A percentile compares a stretch with the other conserved stretches of the same genome.
These are phyloP conservation scores for Ustulina deusta DNA, from an alignment of 2,329 filamentous ascomycete genomes.

Conservation along the genomic window DNA sequence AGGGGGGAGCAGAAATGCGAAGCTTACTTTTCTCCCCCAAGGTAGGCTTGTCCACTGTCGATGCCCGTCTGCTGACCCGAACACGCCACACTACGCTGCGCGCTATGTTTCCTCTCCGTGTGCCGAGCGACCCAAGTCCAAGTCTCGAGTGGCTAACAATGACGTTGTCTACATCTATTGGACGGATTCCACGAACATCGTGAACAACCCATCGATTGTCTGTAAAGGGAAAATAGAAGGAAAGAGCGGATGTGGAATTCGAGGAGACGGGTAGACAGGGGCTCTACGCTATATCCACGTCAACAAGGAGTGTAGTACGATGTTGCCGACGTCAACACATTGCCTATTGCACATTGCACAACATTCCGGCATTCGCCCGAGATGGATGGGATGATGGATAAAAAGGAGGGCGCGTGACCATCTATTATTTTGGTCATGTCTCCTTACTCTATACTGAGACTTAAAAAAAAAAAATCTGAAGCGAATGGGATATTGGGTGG, in stretches of 20 bases:
- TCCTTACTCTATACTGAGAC: background rate
- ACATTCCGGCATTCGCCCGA: conserved; percentile 2
- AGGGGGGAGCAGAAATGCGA: background rate
- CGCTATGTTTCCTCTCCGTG: conserved; percentile 5
- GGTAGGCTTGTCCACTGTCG: conserved; percentile 12
- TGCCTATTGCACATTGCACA: background rate
- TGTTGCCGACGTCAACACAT: conserved; percentile 9
- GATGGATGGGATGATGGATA: background rate
- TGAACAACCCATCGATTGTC: background rate
- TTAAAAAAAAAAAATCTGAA: no score
- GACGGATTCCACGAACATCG: background rate
- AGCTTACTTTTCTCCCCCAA: conserved; percentile 2
- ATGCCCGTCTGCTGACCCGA: conserved; percentile 23
- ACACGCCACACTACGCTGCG: conserved; percentile 6
- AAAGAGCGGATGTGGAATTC: background rate
- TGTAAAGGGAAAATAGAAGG: background rate
- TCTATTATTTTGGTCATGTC: conserved; percentile 2
- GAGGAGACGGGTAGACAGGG: background rate
- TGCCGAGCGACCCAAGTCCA: conserved; percentile 12
- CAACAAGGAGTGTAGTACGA: conserved; percentile 29
- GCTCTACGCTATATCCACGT: conserved; percentile 21
- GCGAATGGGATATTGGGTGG: no score
- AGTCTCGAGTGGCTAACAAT: background rate
- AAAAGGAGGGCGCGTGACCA: conserved; percentile 20
- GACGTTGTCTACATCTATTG: background rate